Evolutionary conservation across 192 early-diverging fungal species (phyloP), one percentile per base, ranked within the genome.

Genomic region (Spinellus fusiger): DNA sequence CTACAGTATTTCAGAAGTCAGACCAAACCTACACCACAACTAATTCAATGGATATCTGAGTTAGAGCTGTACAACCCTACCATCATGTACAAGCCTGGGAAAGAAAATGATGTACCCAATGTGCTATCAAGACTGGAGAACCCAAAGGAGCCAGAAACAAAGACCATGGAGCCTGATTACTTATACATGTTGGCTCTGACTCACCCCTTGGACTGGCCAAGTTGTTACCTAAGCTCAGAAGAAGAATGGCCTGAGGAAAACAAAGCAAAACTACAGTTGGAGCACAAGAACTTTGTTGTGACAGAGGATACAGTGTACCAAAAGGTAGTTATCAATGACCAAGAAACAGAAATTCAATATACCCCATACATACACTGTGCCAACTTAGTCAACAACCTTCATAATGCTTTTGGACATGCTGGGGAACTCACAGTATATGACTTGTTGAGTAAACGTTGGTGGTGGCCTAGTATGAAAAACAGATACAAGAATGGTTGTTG

Each of bases 391-490:
- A 23, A 32, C 18, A 26, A 53, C 1, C 54, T 38, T 3, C 60
- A 62, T 27, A 49, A 16, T 12, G 37, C 4, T 16, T 54, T 62
- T 31, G 50, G 50, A 0, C 60, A 62, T 29, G 23, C 37, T 27
- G 27, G 35, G 22, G 26, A 5, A 0, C 27, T 9, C 1, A 62
- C 10, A 5, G 34, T 54, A 5, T 18, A 37, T 10, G 5, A 37
- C 31, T 31, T 53, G 25, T 31, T 57, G 37, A 47, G 5, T 15
- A 27, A 32, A 32, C 1, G 60, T 2, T 53, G 15, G 27, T 62
- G 60, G 60, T 62, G 60, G 60, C 60, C 50, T 15, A 7, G 20
- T 15, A 61, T 61, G 59, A 49, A 26, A 29, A 23, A 9, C 47
- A 61, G 20, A 28, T 61, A 28, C 5, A 35, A n/a, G 2, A 28